Percentiles rank a stretch among this genome's conserved stretches.
Conservation (phyloP, 2,329 filamentous ascomycete species). For the Teratosphaeria epicoccoides region DNA sequence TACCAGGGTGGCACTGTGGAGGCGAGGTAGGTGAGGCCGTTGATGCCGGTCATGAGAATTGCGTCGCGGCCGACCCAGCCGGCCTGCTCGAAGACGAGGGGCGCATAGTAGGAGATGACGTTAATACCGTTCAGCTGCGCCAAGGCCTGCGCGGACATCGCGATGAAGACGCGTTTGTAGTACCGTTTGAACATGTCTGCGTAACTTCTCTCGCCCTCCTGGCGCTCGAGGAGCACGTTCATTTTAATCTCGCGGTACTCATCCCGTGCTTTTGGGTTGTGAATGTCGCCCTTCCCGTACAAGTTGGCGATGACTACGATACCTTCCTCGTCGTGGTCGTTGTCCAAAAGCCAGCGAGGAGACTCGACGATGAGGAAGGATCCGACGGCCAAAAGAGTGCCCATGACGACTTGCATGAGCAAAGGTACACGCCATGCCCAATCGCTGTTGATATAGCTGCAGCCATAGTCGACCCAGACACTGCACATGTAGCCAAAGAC, state of each 20-base stretch:
- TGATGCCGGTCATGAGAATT: slow-evolving; percentile 94
- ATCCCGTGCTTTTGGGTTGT: slow-evolving; percentile 81
- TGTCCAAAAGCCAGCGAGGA: slow-evolving; percentile 93
- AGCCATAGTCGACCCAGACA: slow-evolving; percentile 98
- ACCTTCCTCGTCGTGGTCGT: slow-evolving; percentile 95
- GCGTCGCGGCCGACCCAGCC: slow-evolving; percentile 89
- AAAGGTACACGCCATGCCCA: slow-evolving; percentile 85
- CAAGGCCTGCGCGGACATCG: slow-evolving; percentile 94
- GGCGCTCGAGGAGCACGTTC: slow-evolving; percentile 83
- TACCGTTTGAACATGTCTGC: slow-evolving; percentile 91
- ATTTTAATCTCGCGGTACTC: slow-evolving; percentile 99
- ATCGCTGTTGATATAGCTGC: slow-evolving; percentile 75
- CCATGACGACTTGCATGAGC: slow-evolving; percentile 91
- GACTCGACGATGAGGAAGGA: slow-evolving; percentile 94
- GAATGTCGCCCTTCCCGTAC: slow-evolving; percentile 90
- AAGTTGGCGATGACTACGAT: slow-evolving; percentile 97
- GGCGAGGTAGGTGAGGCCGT: slow-evolving; percentile 79
- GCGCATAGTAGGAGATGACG: slow-evolving; percentile 98
- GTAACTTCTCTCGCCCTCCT: slow-evolving; percentile 90
- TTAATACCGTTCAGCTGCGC: slow-evolving; percentile 98
- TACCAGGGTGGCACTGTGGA: slow-evolving; percentile 97
- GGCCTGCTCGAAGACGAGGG: slow-evolving; percentile 89
- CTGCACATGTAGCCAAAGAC: slow-evolving; percentile 92
- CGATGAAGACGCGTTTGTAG: slow-evolving; percentile 85
- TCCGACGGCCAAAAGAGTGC: slow-evolving; percentile 68